phyloP scores from a whole-genome alignment of 2,329 filamentous ascomycete species.

The Fusarium concolor region DNA sequence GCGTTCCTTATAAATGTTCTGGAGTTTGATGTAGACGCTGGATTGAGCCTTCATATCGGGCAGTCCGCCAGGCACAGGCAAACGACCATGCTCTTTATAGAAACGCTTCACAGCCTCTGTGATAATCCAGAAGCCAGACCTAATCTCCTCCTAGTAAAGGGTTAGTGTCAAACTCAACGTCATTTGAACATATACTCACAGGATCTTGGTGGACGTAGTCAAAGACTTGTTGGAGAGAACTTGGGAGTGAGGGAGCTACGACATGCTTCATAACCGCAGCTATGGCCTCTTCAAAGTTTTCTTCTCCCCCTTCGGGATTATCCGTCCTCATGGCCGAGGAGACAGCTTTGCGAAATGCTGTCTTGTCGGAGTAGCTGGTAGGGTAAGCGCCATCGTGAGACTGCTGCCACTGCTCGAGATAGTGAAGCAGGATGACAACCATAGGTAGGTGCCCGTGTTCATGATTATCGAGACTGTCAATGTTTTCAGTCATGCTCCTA shows the following conservation, averaged over 20 bases:
- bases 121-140: constrained; percentile 86
- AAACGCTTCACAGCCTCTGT: constrained; percentile 83
- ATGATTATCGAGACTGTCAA: constrained; percentile 78
- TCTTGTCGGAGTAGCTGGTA: constrained; percentile 85
- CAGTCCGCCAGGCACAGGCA: constrained; percentile 87
- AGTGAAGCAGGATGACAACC: constrained; percentile 83
- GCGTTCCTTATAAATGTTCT: constrained; percentile 92
- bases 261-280: constrained; percentile 91
- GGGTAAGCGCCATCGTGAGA: constrained; percentile 76
- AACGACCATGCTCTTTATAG: constrained; percentile 74
- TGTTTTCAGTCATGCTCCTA: constrained; percentile 71
- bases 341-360: constrained; percentile 79
- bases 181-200: constrained; percentile 56
- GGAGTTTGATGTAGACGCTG: constrained; percentile 86
- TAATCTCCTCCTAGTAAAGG: constrained; percentile 55
- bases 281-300: constrained; percentile 95
- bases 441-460: constrained; percentile 94
- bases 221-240: constrained; percentile 81
- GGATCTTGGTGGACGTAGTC: constrained; percentile 65
- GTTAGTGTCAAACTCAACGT: constrained; percentile 7
- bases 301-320: constrained; percentile 87
- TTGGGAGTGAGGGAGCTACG: constrained; percentile 73
- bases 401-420: constrained; percentile 82
- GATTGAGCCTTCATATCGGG: constrained; percentile 99
- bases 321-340: constrained; percentile 73